Conservation (phyloP, 768 basidiomycete species). For the Phlebiopsis flavidoalba region DNA sequence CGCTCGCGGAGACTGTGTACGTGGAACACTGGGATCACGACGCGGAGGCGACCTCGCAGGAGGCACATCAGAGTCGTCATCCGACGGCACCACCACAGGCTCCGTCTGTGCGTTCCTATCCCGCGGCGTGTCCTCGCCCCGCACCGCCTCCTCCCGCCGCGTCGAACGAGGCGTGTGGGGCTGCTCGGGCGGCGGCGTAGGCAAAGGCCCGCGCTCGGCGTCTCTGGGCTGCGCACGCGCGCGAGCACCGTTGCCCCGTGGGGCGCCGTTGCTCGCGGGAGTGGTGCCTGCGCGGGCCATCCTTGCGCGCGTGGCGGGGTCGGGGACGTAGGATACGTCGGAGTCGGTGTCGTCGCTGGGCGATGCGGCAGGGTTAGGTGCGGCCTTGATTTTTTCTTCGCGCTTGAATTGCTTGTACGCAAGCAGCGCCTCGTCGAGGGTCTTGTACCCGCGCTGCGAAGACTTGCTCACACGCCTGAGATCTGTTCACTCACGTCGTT, state of each 20-base stretch:
- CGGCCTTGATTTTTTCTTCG: neutral
- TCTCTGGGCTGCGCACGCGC: neutral
- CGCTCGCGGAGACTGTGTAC: neutral
- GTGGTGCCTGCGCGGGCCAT: neutral
- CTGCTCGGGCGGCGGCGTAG: neutral
- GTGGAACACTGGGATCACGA: neutral
- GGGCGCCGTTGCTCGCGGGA: neutral
- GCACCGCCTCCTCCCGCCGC: neutral
- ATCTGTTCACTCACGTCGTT: neutral
- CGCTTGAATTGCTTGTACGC: neutral
- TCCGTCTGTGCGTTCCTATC: neutral
- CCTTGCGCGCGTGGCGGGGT: neutral
- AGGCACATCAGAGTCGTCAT: neutral
- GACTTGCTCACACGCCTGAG: slow-evolving; percentile 2
- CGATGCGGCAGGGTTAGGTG: neutral
- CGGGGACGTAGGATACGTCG: neutral
- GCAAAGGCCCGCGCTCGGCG: neutral
- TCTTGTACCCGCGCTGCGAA: neutral
- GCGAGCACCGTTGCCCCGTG: neutral
- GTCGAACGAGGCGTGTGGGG: neutral
- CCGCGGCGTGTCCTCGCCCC: neutral
- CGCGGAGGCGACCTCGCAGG: neutral
- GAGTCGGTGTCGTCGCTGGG: neutral
- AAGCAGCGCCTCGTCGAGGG: neutral
- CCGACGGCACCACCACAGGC: neutral